These are phyloP conservation scores for Lentinus tigrinus DNA, from an alignment of 768 basidiomycete species.

Conservation along the genomic window DNA sequence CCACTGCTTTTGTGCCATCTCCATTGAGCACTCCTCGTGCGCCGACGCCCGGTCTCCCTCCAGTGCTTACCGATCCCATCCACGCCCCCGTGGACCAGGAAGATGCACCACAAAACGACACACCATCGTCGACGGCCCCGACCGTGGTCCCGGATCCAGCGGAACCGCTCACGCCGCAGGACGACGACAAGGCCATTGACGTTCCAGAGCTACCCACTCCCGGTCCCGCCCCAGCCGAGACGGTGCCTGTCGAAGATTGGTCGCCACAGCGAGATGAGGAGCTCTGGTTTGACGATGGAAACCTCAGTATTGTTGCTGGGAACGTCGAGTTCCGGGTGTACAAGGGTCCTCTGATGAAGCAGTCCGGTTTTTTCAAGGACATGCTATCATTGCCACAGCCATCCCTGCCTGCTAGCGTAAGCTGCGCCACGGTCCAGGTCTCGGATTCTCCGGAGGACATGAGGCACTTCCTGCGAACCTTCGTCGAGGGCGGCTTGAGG, in stretches of 20 bases:
- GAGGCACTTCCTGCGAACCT: not conserved
- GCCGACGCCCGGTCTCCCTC: too few relatives aligned
- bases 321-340: slow-evolving; percentile 24
- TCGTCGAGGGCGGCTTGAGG: not conserved
- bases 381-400: slow-evolving; percentile 13
- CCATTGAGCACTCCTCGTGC: too few relatives aligned
- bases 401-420: not conserved
- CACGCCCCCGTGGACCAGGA: too few relatives aligned
- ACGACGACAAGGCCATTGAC: too few relatives aligned
- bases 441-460: slow-evolving; percentile 9
- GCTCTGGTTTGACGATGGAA: slow-evolving; percentile 32
- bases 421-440: not conserved
- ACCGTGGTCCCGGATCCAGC: too few relatives aligned
- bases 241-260: not conserved
- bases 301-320: slow-evolving; percentile 27
- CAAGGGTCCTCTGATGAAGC: slow-evolving; percentile 19
- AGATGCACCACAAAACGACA: too few relatives aligned
- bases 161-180: too few relatives aligned
- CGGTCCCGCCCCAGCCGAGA: too few relatives aligned
- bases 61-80: too few relatives aligned
- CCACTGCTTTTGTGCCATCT: too few relatives aligned
- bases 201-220: too few relatives aligned
- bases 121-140: too few relatives aligned
- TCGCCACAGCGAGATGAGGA: slow-evolving; percentile 11
- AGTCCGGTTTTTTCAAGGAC: slow-evolving; percentile 27